Conservation (phyloP, 2,329 filamentous ascomycete species). For the Sarocladiaceae sp. region DNA sequence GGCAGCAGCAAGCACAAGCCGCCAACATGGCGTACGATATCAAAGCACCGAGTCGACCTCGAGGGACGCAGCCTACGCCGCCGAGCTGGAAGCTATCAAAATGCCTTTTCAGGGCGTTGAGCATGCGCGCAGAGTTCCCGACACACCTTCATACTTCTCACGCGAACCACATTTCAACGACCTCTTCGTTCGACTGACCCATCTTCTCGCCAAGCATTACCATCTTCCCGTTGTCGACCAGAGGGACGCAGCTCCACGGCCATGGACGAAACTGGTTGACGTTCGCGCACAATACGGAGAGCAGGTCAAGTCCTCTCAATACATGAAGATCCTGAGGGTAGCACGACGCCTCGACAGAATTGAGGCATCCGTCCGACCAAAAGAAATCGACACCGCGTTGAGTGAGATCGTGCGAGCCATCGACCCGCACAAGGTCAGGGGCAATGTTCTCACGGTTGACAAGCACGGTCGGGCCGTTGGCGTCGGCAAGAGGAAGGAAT, state of each 20-base stretch:
- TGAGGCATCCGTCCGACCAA: constrained; percentile 70
- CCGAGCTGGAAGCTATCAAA: constrained; percentile 17
- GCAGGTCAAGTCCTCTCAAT: constrained; percentile 70
- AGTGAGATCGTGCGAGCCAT: constrained; percentile 69
- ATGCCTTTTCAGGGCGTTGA: constrained; percentile 27
- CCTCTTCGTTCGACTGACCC: constrained; percentile 68
- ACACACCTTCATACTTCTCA: constrained; percentile 93
- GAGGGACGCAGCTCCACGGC: constrained; percentile 64
- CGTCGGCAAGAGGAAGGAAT: constrained; percentile 82
- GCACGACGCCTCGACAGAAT: constrained; percentile 82
- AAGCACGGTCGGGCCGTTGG: constrained; percentile 73
- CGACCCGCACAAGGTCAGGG: constrained; percentile 62
- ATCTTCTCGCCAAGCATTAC: constrained; percentile 67
- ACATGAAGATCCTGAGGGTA: constrained; percentile 69
- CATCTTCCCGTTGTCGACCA: constrained; percentile 65
- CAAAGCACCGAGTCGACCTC: constrained; percentile 20
- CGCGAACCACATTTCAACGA: constrained; percentile 83
- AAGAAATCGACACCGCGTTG: constrained; percentile 62
- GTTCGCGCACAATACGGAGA: constrained; percentile 71
- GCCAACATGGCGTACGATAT: constrained; percentile 22
- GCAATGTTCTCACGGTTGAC: constrained; percentile 66
- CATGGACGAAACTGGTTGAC: constrained; percentile 76
- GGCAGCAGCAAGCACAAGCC: constrained; percentile 16
- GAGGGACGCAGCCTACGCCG: constrained; percentile 8
- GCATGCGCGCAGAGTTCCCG: constrained; percentile 72